These are phyloP conservation scores for Yarrowia galli DNA, from an alignment of 1,139 yeast genomes.

Conservation along the genomic window DNA sequence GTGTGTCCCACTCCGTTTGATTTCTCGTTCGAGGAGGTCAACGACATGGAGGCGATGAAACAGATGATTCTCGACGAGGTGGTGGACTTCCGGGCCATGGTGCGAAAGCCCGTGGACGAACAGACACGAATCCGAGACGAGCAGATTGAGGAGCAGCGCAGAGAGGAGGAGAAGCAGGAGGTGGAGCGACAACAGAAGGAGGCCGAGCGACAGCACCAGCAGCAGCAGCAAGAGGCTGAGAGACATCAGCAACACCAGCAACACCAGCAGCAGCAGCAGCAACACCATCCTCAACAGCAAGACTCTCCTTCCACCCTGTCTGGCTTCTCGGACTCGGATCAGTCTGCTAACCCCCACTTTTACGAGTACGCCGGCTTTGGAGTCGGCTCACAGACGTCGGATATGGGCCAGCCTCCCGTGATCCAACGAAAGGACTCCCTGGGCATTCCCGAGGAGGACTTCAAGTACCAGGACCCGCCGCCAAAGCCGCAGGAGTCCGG, in stretches of 20 bases:
- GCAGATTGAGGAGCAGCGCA: conserved; percentile 44
- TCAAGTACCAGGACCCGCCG: conserved; percentile 54
- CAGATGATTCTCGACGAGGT: conserved; percentile 85
- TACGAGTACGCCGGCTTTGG: conserved; percentile 36
- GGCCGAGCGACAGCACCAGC: conserved; percentile 6
- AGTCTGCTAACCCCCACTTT: conserved; percentile 46
- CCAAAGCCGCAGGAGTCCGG: conserved; percentile 55
- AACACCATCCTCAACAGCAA: conserved; percentile 44
- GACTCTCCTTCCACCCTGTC: conserved; percentile 44
- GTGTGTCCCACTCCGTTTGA: conserved; percentile 83
- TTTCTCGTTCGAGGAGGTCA: conserved; percentile 86
- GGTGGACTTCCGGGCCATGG: conserved; percentile 75
- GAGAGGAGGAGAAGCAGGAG: conserved; percentile 44
- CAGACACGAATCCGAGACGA: conserved; percentile 42
- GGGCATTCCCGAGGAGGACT: conserved; percentile 50
- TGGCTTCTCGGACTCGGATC: conserved; percentile 42
- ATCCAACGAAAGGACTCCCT: conserved; percentile 42
- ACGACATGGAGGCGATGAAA: conserved; percentile 79
- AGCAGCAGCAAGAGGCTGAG: not conserved
- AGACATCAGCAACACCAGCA: conserved; percentile 42
- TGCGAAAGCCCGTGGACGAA: conserved; percentile 63
- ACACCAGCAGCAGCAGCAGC: conserved; percentile 45
- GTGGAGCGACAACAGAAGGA: conserved; percentile 43
- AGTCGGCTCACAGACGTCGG: conserved; percentile 29
- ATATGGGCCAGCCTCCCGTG: conserved; percentile 31